Conservation (phyloP, 805 yeast species). For the Clavispora fructus region DNA sequence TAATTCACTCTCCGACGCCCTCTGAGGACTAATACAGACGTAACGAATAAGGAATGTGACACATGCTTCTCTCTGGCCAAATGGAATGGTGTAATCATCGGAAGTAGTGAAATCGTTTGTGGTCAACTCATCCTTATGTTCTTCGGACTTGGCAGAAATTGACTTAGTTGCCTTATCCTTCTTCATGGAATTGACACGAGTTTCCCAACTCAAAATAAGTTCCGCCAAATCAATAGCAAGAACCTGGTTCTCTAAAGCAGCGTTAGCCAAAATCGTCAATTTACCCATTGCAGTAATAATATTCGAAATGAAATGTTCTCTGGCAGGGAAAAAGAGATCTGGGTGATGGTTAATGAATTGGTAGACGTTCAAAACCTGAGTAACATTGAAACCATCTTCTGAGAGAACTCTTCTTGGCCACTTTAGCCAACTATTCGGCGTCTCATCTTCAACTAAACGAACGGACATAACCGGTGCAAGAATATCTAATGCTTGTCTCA, state of each 20-base stretch:
- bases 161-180: conserved; percentile 1
- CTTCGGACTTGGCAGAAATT: neutral
- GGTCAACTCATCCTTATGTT: neutral
- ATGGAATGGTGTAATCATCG: conserved; percentile 56
- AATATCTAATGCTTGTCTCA: conserved; percentile 79
- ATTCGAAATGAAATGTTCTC: conserved; percentile 85
- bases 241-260: conserved; percentile 74
- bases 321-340: conserved; percentile 73
- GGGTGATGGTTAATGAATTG: conserved; percentile 86
- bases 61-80: conserved; percentile 81
- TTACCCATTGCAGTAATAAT: conserved; percentile 92
- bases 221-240: conserved; percentile 89
- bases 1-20: conserved; percentile 77
- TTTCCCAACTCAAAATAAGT: conserved; percentile 81
- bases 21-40: conserved; percentile 78
- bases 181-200: conserved; percentile 31
- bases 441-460: conserved; percentile 52
- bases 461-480: conserved; percentile 82
- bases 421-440: conserved; percentile 72
- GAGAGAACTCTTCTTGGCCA: conserved; percentile 91
- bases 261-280: conserved; percentile 69
- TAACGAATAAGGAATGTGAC: conserved; percentile 83
- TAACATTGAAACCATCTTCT: conserved; percentile 83
- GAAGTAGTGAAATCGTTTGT: conserved; percentile 41
- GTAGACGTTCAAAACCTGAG: conserved; percentile 81